Conservation (phyloP, 768 basidiomycete species). For the Chlorophyllum brunneum region DNA sequence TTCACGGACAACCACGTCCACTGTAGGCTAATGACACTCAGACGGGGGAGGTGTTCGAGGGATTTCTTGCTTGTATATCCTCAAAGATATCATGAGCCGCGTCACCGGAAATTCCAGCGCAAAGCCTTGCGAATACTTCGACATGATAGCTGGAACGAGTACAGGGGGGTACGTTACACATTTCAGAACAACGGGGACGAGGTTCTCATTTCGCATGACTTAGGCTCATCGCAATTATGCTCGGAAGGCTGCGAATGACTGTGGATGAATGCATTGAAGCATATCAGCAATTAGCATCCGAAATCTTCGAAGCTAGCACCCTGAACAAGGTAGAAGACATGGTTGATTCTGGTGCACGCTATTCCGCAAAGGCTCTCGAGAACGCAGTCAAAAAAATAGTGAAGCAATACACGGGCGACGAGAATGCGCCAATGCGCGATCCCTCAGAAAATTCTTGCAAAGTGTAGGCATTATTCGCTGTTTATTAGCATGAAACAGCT, state of each 20-base stretch:
- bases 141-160: constrained; percentile 33
- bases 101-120: constrained; percentile 18
- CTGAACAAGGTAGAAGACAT: constrained; percentile 14
- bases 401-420: constrained; percentile 20
- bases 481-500: too few relatives aligned
- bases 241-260: constrained; percentile 32
- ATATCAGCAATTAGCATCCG: constrained; percentile 23
- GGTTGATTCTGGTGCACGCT: constrained; percentile 21
- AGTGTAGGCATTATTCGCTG: constrained; percentile 27
- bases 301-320: constrained; percentile 25
- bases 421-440: constrained; percentile 25
- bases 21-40: too few relatives aligned
- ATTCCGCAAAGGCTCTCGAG: constrained; percentile 22
- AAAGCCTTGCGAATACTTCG: constrained; percentile 29
- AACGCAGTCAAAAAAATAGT: constrained; percentile 23
- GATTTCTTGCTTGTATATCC: constrained; percentile 26
- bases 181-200: neutral
- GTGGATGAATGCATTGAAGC: constrained; percentile 28
- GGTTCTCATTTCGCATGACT: neutral
- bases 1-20: too few relatives aligned
- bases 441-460: constrained; percentile 22
- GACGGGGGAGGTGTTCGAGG: constrained; percentile 35
- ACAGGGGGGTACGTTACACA: constrained; percentile 26
- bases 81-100: constrained; percentile 28
- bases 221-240: constrained; percentile 33